These are phyloP conservation scores for Bidens hawaiensis DNA, from an alignment of 140 eudicot genomes.

Conservation along the genomic window DNA sequence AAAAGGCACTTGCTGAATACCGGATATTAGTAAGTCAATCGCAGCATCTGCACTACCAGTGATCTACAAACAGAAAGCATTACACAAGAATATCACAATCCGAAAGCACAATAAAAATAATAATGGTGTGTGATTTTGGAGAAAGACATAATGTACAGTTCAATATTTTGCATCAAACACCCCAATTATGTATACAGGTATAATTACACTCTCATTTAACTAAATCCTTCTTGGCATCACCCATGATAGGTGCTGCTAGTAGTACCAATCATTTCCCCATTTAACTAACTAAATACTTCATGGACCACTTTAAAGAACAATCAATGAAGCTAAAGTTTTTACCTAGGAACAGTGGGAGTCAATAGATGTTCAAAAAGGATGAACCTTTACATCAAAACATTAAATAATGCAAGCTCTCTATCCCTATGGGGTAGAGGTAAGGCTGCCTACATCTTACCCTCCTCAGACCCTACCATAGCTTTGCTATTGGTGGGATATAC, in stretches of 20 bases:
- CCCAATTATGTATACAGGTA: too few relatives aligned
- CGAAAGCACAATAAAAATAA: too few relatives aligned
- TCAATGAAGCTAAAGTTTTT: background rate
- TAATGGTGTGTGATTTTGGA: too few relatives aligned
- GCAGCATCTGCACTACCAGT: slow-evolving; percentile 66
- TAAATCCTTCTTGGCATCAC: too few relatives aligned
- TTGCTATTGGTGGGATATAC: too few relatives aligned
- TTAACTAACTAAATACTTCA: background rate
- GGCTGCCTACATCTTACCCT: too few relatives aligned
- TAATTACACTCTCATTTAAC: too few relatives aligned
- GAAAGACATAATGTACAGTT: too few relatives aligned
- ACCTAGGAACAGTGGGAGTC: background rate
- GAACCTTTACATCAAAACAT: background rate
- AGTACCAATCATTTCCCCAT: background rate
- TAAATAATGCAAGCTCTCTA: background rate
- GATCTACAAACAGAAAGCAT: slow-evolving; percentile 43
- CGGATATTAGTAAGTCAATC: slow-evolving; percentile 56
- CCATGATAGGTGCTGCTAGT: background rate
- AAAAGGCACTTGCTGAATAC: slow-evolving; percentile 56
- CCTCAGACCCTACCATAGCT: too few relatives aligned
- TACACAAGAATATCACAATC: slow-evolving; percentile 1
- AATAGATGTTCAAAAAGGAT: background rate
- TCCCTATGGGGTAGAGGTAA: too few relatives aligned
- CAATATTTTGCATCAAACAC: too few relatives aligned
- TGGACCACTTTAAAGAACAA: background rate